Evolutionary conservation across 768 basidiomycete species (phyloP).

Genomic region (Gyrodon lividus): DNA sequence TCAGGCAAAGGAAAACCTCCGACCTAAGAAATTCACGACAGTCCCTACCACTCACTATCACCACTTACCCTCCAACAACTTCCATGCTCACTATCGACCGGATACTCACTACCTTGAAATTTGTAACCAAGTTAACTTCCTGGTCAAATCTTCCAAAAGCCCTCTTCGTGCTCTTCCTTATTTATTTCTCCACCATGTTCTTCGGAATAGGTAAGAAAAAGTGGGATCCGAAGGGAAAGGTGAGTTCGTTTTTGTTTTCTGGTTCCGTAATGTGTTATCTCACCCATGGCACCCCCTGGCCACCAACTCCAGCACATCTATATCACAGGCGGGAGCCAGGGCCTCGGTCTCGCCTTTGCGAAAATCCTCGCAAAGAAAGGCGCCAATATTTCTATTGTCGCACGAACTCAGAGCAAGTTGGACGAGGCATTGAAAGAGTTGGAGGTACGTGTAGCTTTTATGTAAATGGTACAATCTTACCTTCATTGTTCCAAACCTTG

Average conservation of each 20-base stretch:
- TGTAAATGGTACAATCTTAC: background rate
- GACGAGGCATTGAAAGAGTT: conserved; percentile 57
- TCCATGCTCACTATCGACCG: background rate
- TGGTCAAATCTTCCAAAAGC: background rate
- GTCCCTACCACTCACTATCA: no score
- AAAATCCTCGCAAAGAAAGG: conserved; percentile 63
- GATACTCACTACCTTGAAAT: background rate
- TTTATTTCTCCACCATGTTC: conserved; percentile 16
- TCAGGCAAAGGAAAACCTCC: no score
- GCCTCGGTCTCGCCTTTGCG: conserved; percentile 77
- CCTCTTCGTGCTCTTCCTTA: conserved; percentile 11
- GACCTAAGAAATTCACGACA: no score
- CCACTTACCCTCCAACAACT: no score
- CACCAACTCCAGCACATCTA: conserved; percentile 64
- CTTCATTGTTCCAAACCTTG: background rate
- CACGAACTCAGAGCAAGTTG: conserved; percentile 65
- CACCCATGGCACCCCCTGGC: conserved; percentile 32
- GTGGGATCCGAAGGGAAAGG: conserved; percentile 53
- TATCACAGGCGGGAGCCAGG: conserved; percentile 80
- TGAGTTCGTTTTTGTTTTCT: background rate
- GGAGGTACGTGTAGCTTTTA: conserved; percentile 54
- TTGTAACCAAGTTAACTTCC: no score
- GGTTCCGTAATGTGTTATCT: no score
- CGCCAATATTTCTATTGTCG: conserved; percentile 84
- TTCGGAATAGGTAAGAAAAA: conserved; percentile 29